Percentiles rank a stretch among this genome's conserved stretches.
Evolutionary conservation across 805 yeast genomes (phyloP).

Genomic region (Candida ipomoeae): DNA sequence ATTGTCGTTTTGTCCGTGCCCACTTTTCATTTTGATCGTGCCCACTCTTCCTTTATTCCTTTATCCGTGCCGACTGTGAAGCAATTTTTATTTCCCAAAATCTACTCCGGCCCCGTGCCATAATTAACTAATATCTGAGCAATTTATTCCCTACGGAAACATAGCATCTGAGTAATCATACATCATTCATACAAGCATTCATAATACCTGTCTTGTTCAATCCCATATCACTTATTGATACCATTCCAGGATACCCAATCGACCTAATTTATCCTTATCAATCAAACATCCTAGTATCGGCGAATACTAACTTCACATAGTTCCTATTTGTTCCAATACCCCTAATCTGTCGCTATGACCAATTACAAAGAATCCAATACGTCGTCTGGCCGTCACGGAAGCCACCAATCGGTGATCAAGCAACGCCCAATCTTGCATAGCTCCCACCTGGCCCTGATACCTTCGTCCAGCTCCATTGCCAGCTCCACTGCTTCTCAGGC

Average conservation of each 20-base stretch:
- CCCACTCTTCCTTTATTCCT: background rate
- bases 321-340: background rate
- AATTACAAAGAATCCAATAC: background rate
- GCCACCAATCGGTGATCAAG: background rate
- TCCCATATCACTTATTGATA: too few relatives aligned
- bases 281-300: too few relatives aligned
- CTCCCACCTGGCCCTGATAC: background rate
- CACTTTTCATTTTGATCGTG: background rate
- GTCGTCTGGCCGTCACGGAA: background rate
- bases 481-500: background rate
- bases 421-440: background rate
- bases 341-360: background rate
- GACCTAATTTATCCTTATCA: too few relatives aligned
- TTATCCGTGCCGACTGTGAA: background rate
- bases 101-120: background rate
- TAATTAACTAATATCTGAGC: too few relatives aligned
- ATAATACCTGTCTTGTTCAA: too few relatives aligned
- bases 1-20: too few relatives aligned
- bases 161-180: too few relatives aligned
- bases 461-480: background rate
- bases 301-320: too few relatives aligned
- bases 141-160: too few relatives aligned
- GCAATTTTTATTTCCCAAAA: background rate
- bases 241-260: too few relatives aligned
- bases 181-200: too few relatives aligned